Evolutionary conservation across 106 monocot genomes (phyloP), one percentile per base, ranked within the genome.

Genomic region (Agapanthus africanus): DNA sequence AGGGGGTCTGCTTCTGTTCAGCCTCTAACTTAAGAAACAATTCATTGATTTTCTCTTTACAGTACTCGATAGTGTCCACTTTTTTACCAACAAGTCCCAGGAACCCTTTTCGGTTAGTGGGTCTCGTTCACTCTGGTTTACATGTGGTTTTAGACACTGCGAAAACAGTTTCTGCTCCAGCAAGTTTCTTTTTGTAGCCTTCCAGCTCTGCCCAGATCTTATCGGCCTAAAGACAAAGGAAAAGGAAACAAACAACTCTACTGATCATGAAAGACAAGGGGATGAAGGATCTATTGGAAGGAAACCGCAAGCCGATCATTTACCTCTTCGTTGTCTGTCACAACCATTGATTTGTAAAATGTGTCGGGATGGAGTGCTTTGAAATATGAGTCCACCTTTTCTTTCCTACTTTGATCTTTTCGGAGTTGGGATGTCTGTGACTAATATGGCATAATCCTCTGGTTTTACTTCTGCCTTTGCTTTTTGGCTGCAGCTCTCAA

Each of bases 381-480:
- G 27, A 99, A 99, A 69, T 93, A 99, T 7, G 87, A 76, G 60
- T 99, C 99, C 22, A 85, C 87, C 8, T 87, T 80, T 52, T 99
- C 97, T 74, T 90, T 92, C 56, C 79, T 81, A n/a, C 84, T 80
- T 71, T 85, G 79, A 64, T n/a, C n/a, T n/a, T n/a, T n/a, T n/a
- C n/a, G 72, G 68, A 36, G 65, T 34, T 11, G 97, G 97, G 16
- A 99, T 79, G 67, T 99, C 97, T 73, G 89, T 86, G 10, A 90
- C 97, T 67, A 99, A 76, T 62, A 99, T 23, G 0, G 90, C 65
- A 59, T 80, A 89, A 62, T 92, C 83, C 73, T 99, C 89, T 19
- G 92, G 84, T 66, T 76, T 92, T 19, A 54, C 56, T 31, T 70
- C 80, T 32, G 80, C 34, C 64, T 40, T 61, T 37, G 84, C 68